Percentiles rank a stretch among this genome's conserved stretches.
phyloP scores from a whole-genome alignment of 2,329 filamentous ascomycete species.

The Neonectria punicea region DNA sequence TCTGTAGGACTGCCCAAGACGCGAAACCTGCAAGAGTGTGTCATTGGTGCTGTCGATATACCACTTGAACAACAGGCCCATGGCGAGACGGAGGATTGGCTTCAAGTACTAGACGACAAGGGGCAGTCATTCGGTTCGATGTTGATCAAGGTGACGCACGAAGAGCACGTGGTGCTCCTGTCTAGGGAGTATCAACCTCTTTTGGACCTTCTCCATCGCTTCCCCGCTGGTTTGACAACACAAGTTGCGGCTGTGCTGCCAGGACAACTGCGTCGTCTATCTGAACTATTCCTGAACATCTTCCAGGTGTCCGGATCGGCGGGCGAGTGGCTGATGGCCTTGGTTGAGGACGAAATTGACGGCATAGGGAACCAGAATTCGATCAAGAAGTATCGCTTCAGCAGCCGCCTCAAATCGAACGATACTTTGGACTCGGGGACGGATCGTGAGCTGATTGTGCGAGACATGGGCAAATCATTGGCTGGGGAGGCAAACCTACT shows the following conservation, averaged over 20 bases:
- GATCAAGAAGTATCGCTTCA: constrained; percentile 78
- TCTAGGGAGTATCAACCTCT: constrained; percentile 86
- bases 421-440: constrained; percentile 71
- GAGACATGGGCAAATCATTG: constrained; percentile 81
- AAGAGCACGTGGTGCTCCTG: constrained; percentile 91
- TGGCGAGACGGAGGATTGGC: constrained; percentile 84
- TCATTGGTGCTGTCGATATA: constrained; percentile 82
- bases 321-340: constrained; percentile 88
- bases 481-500: constrained; percentile 92
- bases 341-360: constrained; percentile 98
- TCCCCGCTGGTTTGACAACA: constrained; percentile 83
- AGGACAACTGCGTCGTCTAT: constrained; percentile 79
- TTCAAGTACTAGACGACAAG: constrained; percentile 80
- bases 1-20: constrained; percentile 49
- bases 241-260: constrained; percentile 85
- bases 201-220: constrained; percentile 84
- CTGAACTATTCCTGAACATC: constrained; percentile 90
- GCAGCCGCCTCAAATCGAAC: constrained; percentile 74
- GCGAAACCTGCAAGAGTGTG: constrained; percentile 59
- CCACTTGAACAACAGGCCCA: constrained; percentile 81
- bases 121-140: constrained; percentile 84
- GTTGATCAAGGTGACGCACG: constrained; percentile 82
- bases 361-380: constrained; percentile 85
- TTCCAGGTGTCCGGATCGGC: constrained; percentile 91
- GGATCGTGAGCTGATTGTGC: constrained; percentile 77